phyloP scores from a whole-genome alignment of 306 rosid species.

The Lablab purpureus region DNA sequence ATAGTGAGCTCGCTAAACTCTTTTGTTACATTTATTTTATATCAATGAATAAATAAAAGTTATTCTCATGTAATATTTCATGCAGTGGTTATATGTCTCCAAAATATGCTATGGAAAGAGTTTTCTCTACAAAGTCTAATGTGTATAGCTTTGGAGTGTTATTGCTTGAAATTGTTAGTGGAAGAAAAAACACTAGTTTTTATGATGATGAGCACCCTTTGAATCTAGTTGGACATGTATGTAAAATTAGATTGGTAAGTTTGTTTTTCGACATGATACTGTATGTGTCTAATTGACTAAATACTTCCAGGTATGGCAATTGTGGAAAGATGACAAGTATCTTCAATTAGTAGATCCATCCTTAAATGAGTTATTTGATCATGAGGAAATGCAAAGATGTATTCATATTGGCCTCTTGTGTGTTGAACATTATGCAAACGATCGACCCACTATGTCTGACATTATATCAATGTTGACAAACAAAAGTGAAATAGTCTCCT shows the following conservation, averaged over 20 bases:
- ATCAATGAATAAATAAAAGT: neutral
- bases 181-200: neutral
- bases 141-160: neutral
- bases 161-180: neutral
- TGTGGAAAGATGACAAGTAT: neutral
- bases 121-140: neutral
- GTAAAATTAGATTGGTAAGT: neutral
- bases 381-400: neutral
- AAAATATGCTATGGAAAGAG: neutral
- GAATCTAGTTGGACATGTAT: neutral
- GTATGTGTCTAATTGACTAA: neutral
- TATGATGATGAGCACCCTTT: no score
- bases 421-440: neutral
- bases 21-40: neutral
- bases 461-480: neutral
- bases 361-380: neutral
- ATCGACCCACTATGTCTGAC: neutral
- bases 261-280: neutral
- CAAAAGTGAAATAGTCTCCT: no score
- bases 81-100: neutral
- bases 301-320: neutral
- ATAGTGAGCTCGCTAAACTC: constrained; percentile 3
- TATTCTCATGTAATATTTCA: neutral
- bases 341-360: neutral
- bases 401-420: neutral